phyloP scores from a whole-genome alignment of 306 rosid genomes.

The Vigna reflexopilosa region DNA sequence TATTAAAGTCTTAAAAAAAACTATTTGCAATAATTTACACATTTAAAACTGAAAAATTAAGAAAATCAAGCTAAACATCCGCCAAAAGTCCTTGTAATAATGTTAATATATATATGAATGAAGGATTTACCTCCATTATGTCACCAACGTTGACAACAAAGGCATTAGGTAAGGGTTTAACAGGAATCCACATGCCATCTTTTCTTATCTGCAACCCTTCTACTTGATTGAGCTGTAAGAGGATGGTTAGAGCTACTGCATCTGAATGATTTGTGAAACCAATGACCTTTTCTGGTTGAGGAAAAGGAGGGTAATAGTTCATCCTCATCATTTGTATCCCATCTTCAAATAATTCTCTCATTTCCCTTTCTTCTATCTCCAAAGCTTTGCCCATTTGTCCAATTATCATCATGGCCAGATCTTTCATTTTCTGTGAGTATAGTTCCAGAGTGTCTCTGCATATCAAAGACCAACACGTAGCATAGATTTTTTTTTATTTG shows the following conservation, averaged over 20 bases:
- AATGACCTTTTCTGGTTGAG: slow-evolving; percentile 53
- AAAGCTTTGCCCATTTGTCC: slow-evolving; percentile 36
- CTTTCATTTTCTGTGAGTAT: slow-evolving; percentile 35
- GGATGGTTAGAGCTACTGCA: slow-evolving; percentile 43
- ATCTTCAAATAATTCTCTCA: slow-evolving; percentile 46
- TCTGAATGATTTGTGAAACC: slow-evolving; percentile 56
- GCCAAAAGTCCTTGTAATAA: no score
- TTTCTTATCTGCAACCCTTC: slow-evolving; percentile 54
- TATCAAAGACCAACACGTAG: background rate
- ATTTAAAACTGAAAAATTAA: no score
- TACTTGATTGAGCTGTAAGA: slow-evolving; percentile 48
- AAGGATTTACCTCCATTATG: background rate
- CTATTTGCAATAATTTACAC: no score
- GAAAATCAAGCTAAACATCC: no score
- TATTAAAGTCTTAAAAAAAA: no score
- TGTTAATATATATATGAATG: no score
- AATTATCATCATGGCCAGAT: slow-evolving; percentile 31
- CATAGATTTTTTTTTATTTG: no score
- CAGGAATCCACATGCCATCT: slow-evolving; percentile 48
- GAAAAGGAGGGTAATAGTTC: slow-evolving; percentile 61
- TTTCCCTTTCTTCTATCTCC: slow-evolving; percentile 34
- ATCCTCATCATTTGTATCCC: slow-evolving; percentile 48
- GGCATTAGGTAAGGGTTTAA: slow-evolving; percentile 49
- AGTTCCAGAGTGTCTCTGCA: slow-evolving; percentile 58
- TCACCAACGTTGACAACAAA: background rate